Conservation (phyloP, 768 basidiomycete species). For the Boletus pseudo-olivaceus region DNA sequence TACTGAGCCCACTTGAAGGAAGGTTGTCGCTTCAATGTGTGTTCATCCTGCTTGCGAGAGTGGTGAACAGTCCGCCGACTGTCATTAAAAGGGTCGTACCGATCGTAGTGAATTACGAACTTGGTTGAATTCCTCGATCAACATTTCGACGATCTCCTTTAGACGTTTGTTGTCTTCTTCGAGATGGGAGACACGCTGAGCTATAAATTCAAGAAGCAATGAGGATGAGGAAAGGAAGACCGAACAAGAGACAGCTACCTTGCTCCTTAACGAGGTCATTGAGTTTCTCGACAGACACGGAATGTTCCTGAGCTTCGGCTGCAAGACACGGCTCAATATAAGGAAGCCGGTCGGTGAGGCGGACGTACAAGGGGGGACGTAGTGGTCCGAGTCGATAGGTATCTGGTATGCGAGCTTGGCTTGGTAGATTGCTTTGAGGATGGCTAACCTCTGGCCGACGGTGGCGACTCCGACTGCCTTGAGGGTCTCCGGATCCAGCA, state of each 20-base stretch:
- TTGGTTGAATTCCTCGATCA: slow-evolving; percentile 62
- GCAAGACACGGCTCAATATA: not conserved
- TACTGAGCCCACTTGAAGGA: slow-evolving; percentile 90
- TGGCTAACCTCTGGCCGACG: slow-evolving; percentile 86
- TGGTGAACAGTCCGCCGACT: slow-evolving; percentile 8
- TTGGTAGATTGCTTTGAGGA: slow-evolving; percentile 89
- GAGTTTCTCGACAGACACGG: slow-evolving; percentile 61
- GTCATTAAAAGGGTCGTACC: slow-evolving; percentile 11
- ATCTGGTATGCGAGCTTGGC: slow-evolving; percentile 83
- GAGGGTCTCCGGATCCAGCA: slow-evolving; percentile 79
- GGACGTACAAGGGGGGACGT: slow-evolving; percentile 82
- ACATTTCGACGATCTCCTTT: slow-evolving; percentile 54
- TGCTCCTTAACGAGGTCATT: slow-evolving; percentile 69
- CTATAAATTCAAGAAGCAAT: slow-evolving; percentile 37
- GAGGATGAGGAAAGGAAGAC: not conserved
- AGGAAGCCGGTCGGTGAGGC: not conserved
- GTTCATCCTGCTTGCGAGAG: slow-evolving; percentile 30
- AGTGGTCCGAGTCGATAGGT: slow-evolving; percentile 78
- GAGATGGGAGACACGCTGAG: slow-evolving; percentile 59
- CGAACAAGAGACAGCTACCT: slow-evolving; percentile 41
- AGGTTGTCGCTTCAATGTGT: slow-evolving; percentile 62
- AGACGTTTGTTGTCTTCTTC: slow-evolving; percentile 79
- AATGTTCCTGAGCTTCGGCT: slow-evolving; percentile 61
- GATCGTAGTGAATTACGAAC: slow-evolving; percentile 35
- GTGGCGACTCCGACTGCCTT: slow-evolving; percentile 86